These are phyloP conservation scores for Orbilia blumenaviensis DNA, from an alignment of 2,329 filamentous ascomycete species.

Conservation along the genomic window DNA sequence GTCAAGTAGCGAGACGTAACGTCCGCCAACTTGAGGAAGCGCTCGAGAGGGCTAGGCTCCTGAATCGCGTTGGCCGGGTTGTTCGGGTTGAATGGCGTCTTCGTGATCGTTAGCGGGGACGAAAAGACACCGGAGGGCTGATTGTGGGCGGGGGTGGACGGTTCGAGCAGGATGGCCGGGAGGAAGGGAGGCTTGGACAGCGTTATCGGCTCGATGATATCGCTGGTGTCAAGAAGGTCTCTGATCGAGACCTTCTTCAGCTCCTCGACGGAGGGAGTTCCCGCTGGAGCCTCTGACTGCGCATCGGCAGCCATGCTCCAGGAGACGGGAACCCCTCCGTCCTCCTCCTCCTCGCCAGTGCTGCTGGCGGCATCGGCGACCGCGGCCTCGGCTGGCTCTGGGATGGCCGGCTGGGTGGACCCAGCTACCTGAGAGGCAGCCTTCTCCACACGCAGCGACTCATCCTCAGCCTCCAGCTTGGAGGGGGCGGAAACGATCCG, in stretches of 20 bases:
- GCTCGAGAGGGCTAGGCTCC: slow-evolving; percentile 12
- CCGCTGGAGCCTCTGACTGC: background rate
- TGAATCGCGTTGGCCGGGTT: background rate
- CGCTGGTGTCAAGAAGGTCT: slow-evolving; percentile 36
- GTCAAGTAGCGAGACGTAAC: slow-evolving; percentile 21
- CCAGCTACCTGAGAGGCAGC: background rate
- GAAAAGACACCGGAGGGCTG: background rate
- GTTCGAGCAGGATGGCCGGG: background rate
- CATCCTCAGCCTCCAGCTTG: background rate
- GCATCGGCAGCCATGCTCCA: background rate
- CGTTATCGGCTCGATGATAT: slow-evolving; percentile 10
- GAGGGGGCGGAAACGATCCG: background rate
- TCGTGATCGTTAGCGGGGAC: slow-evolving; percentile 28
- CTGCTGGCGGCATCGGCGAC: background rate
- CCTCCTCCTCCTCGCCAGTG: background rate
- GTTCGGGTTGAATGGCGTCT: slow-evolving; percentile 24
- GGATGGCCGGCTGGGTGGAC: background rate
- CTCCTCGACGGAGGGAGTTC: slow-evolving; percentile 1
- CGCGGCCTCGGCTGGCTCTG: background rate
- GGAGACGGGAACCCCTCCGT: slow-evolving; percentile 9
- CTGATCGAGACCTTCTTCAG: slow-evolving; percentile 24
- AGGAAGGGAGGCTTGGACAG: background rate
- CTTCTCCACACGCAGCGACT: background rate
- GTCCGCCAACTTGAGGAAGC: slow-evolving; percentile 33
- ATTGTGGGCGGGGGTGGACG: background rate